These are phyloP conservation scores for Coccomyxa sp. DNA, from an alignment of 139 green algal species.

Conservation along the genomic window DNA sequence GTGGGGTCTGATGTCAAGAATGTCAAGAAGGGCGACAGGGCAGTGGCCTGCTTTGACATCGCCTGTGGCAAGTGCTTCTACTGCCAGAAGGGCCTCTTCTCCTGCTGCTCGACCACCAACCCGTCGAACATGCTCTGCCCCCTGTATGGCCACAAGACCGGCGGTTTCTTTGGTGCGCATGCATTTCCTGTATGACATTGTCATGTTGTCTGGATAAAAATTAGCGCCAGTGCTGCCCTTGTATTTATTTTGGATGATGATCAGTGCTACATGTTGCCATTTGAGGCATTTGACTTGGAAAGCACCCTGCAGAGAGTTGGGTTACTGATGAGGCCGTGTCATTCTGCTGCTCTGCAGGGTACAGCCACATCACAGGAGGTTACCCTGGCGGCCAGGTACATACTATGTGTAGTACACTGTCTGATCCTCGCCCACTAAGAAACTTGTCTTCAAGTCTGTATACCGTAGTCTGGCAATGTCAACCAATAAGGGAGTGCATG, in stretches of 20 bases:
- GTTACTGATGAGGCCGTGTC: background rate
- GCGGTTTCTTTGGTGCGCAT: background rate
- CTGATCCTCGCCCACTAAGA: too few species aligned
- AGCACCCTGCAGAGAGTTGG: background rate
- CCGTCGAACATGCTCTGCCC: background rate
- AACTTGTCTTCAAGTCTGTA: too few species aligned
- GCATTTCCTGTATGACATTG: background rate
- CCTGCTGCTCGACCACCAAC: conserved; percentile 33
- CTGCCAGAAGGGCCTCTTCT: conserved; percentile 43
- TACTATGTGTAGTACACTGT: too few species aligned
- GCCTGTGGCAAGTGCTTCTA: conserved; percentile 59
- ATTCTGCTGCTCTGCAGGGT: background rate
- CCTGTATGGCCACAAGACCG: background rate
- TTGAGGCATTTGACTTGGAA: background rate
- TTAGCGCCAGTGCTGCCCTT: background rate
- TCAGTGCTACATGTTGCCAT: background rate
- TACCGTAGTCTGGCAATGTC: too few species aligned
- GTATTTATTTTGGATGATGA: background rate
- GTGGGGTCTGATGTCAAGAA: conserved; percentile 44
- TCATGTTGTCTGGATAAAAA: background rate
- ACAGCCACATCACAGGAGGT: conserved; percentile 44
- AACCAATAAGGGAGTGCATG: too few species aligned
- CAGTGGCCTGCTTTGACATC: conserved; percentile 70
- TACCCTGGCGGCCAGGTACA: conserved; percentile 60
- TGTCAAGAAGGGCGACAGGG: conserved; percentile 54